Base-by-base conservation (phyloP, 2,329 filamentous ascomycete species). In the Xylaria sp. region DNA sequence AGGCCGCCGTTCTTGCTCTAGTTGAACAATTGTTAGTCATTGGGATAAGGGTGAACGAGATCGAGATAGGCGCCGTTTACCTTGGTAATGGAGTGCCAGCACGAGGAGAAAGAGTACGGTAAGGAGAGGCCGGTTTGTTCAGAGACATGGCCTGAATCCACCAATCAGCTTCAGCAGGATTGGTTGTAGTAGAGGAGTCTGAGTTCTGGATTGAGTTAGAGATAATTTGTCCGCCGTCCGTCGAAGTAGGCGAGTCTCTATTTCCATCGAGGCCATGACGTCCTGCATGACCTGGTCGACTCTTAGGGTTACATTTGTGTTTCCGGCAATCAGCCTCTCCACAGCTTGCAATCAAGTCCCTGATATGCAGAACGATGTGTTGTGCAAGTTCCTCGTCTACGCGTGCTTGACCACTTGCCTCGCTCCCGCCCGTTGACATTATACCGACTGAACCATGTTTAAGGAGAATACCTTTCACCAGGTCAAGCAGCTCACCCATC, bases 191-290 rank as follows among this genome's bases (percentile, higher is more conserved):
- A 33, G 47, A 17, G 12, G 17, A 9, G 33, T 37, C 31, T 12
- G 52, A 43, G 19, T 50, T 50, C 17, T 40, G 23, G 19, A 40
- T 33, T 33, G 60, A 40, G 40, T 40, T 31, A 55, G 51, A 46
- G 43, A 40, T 17, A 35, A 66, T 42, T 35, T 50, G 61, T 33
- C 60, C 60, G n/a, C 53, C 12, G 25, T 45, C 49, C 33, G 66
- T 59, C 38, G 61, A 54, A 45, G 64, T 42, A 60, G 68, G 70
- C 52, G 66, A 71, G 62, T 72, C 71, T 59, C 69, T 59, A 43
- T 70, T 70, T 43, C 71, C 68, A 57, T 72, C 71, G 28, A 71
- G 64, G 45, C 71, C 70, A 21, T 71, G 69, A 49, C 53, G 55
- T 43, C 38, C 47, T 19, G 43, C 38, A 23, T 58, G 61, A 11